Base-by-base conservation (phyloP, 192 early-diverging fungal species). In the Linnemannia elongata region DNA sequence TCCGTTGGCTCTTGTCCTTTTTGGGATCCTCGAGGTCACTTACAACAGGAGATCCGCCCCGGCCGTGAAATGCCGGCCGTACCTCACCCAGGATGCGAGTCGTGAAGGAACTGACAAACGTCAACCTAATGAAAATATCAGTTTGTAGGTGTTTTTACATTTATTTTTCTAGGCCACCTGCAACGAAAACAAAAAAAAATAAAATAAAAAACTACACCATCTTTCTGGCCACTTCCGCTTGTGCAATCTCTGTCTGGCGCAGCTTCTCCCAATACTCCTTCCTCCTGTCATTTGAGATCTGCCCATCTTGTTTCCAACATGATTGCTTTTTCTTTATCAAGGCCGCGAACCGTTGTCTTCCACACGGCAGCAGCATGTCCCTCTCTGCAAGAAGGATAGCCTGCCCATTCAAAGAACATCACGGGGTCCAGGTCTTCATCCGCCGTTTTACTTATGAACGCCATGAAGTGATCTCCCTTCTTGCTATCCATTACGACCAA, bases 351-450 rank as follows among this genome's bases (percentile, higher is more conserved):
- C 60, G 75, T 41, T 9, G 81, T 82, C 45, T 82, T 77, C 81
- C 81, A 82, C 42, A 82, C 75, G 22, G 81, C 81, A 57, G 45
- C 38, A 41, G 81, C 81, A 77, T 77, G 76, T 70, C 70, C 76
- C 76, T 82, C 71, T 36, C 60, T 77, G 69, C 76, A 44, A 77
- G 81, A 82, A 77, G 75, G 69, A 77, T 52, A 82, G 70, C 76
- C 76, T 71, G 76, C 81, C 81, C 75, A 82, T 82, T 82, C 76
- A 77, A 82, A n/a, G 69, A 82, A 82, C 39, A n/a, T 69, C 70
- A 82, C 75, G 22, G 81, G 76, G 27, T 77, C 60, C 60, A 77
- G 81, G 41, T 82, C 76, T 77, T 82, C 71, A 27, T 82, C 75
- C 15, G 75, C 35, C 71, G 55, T 72, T 69, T 12, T 70, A 72